Conservation (phyloP, 768 basidiomycete genomes). For the Leccinum sublutescens region DNA sequence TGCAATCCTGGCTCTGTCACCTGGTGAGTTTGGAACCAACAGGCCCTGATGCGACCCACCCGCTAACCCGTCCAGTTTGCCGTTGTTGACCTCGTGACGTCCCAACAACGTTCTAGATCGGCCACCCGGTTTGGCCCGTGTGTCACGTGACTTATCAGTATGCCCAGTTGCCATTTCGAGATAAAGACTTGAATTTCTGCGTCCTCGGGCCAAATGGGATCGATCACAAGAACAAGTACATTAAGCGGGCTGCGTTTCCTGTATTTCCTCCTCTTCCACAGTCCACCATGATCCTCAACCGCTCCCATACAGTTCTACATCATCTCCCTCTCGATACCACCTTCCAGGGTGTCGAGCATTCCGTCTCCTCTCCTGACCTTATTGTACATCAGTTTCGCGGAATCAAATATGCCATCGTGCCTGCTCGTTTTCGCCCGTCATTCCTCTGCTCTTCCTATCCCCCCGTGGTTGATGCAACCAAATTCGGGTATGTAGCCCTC, state of each 20-base stretch:
- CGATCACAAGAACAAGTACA: constrained; percentile 23
- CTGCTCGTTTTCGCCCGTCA: constrained; percentile 76
- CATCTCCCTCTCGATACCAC: constrained; percentile 59
- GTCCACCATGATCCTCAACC: constrained; percentile 30
- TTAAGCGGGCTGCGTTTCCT: not conserved
- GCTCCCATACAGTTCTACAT: constrained; percentile 36
- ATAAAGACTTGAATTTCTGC: constrained; percentile 21
- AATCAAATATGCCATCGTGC: constrained; percentile 73
- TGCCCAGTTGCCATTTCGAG: constrained; percentile 24
- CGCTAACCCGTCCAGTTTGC: constrained; percentile 9
- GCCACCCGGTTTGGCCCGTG: constrained; percentile 17
- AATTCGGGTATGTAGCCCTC: constrained; percentile 54
- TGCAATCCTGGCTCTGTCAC: not conserved
- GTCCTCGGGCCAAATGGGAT: constrained; percentile 17
- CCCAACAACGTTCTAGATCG: not conserved
- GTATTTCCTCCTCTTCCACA: not conserved
- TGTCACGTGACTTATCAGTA: constrained; percentile 26
- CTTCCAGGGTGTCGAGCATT: constrained; percentile 64
- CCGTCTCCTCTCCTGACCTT: constrained; percentile 51
- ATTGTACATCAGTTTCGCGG: constrained; percentile 73
- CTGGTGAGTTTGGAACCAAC: not conserved
- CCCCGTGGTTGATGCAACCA: constrained; percentile 57
- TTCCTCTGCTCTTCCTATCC: constrained; percentile 58
- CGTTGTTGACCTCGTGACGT: constrained; percentile 10
- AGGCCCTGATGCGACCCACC: not conserved